Conservation (phyloP, 2,329 filamentous ascomycete species). For the Rutstroemia sp. region DNA sequence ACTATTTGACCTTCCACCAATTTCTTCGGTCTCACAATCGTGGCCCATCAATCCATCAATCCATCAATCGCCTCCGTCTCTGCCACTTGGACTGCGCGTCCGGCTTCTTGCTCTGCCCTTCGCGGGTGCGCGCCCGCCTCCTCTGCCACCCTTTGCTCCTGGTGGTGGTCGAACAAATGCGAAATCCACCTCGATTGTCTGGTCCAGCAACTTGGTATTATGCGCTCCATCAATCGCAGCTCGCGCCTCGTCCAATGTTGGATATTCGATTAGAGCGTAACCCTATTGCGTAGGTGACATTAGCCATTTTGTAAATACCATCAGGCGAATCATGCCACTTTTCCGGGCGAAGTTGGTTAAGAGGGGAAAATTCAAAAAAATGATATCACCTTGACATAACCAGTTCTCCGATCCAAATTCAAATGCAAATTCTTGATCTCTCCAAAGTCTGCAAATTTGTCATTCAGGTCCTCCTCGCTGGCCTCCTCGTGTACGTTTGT, state of each 20-base stretch:
- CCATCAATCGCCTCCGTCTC: conserved; percentile 22
- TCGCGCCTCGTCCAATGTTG: conserved; percentile 69
- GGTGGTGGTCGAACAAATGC: conserved; percentile 77
- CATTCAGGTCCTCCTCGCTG: conserved; percentile 73
- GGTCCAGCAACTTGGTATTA: conserved; percentile 69
- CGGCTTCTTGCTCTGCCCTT: conserved; percentile 29
- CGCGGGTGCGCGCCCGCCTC: conserved; percentile 27
- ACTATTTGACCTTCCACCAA: neutral
- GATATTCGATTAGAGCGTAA: conserved; percentile 79
- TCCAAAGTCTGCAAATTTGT: conserved; percentile 76
- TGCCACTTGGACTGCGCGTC: conserved; percentile 27
- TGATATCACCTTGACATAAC: conserved; percentile 71
- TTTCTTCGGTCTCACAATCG: neutral
- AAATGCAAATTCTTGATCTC: conserved; percentile 83
- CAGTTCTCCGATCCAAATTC: conserved; percentile 74
- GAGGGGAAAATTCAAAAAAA: conserved; percentile 10
- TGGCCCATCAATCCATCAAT: neutral
- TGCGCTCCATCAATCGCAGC: conserved; percentile 79
- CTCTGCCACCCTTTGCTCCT: conserved; percentile 37
- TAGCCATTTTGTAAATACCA: neutral
- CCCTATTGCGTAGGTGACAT: conserved; percentile 43
- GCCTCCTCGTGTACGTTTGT: conserved; percentile 86
- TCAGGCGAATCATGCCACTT: neutral
- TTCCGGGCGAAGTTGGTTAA: neutral
- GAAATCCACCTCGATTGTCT: conserved; percentile 76